Evolutionary conservation across 768 basidiomycete species (phyloP).

Genomic region (Steccherinum ochraceum): DNA sequence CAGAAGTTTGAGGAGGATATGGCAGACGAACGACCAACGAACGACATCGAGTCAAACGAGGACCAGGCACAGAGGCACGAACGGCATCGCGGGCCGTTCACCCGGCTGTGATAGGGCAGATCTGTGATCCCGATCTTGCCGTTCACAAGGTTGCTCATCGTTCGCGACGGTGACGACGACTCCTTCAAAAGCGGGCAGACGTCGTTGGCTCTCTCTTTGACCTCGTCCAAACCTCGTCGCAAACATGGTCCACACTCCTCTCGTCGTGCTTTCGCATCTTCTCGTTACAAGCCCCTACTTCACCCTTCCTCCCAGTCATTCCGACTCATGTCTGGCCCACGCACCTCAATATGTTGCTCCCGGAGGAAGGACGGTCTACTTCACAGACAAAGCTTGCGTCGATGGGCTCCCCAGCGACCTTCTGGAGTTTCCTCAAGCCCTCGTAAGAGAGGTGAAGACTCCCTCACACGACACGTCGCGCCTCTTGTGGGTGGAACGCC

Average conservation of each 20-base stretch:
- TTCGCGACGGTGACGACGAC: too few relatives aligned
- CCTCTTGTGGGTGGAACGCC: conserved; percentile 10
- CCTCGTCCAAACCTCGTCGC: neutral
- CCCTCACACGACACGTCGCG: neutral
- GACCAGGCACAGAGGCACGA: too few relatives aligned
- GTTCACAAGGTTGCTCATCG: too few relatives aligned
- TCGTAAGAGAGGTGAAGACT: neutral
- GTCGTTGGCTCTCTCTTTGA: too few relatives aligned
- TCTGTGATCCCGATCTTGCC: too few relatives aligned
- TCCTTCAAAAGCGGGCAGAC: too few relatives aligned
- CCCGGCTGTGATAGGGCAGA: too few relatives aligned
- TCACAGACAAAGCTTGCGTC: conserved; percentile 2
- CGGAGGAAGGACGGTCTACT: neutral
- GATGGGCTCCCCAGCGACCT: neutral
- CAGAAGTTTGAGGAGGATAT: too few relatives aligned
- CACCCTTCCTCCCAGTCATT: neutral
- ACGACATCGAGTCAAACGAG: too few relatives aligned
- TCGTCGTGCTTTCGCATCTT: neutral
- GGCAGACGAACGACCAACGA: too few relatives aligned
- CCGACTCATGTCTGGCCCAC: neutral
- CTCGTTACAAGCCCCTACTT: neutral
- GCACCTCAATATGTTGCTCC: neutral
- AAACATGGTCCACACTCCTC: neutral
- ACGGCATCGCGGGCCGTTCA: too few relatives aligned
- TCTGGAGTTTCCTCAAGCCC: neutral